Evolutionary conservation across 2,329 filamentous ascomycete genomes (phyloP).

Genomic region (Metarhizium robertsii): DNA sequence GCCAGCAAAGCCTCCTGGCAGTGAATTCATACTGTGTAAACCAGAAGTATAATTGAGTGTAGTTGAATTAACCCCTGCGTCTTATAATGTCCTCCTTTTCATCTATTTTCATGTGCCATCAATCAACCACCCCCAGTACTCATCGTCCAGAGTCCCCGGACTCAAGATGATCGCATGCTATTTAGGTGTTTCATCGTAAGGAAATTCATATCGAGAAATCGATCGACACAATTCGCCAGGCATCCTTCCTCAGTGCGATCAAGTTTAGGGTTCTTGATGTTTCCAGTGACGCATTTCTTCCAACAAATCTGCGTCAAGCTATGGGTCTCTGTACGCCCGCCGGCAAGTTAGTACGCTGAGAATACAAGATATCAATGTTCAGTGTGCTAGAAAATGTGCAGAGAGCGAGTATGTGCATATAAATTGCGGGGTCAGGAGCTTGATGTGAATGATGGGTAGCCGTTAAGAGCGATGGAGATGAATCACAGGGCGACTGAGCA

Average conservation of each 20-base stretch:
- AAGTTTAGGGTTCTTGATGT: slow-evolving; percentile 62
- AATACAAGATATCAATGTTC: not conserved
- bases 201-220: slow-evolving; percentile 84
- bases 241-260: slow-evolving; percentile 74
- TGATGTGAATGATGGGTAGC: not conserved
- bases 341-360: not conserved
- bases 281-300: slow-evolving; percentile 79
- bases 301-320: slow-evolving; percentile 70
- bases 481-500: not conserved
- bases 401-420: not conserved
- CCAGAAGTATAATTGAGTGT: not conserved
- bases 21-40: not conserved
- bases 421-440: not conserved
- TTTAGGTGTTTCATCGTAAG: slow-evolving; percentile 81
- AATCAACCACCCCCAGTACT: not conserved
- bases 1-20: too few relatives aligned
- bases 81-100: not conserved
- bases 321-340: slow-evolving; percentile 36
- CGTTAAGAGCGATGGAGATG: not conserved
- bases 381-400: not conserved
- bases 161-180: slow-evolving; percentile 32
- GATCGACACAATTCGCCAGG: slow-evolving; percentile 84
- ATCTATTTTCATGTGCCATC: not conserved
- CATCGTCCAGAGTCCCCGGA: not conserved
- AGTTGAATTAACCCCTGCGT: not conserved